phyloP scores from a whole-genome alignment of 441 rosid species.

The Arabidopsis lyrata region DNA sequence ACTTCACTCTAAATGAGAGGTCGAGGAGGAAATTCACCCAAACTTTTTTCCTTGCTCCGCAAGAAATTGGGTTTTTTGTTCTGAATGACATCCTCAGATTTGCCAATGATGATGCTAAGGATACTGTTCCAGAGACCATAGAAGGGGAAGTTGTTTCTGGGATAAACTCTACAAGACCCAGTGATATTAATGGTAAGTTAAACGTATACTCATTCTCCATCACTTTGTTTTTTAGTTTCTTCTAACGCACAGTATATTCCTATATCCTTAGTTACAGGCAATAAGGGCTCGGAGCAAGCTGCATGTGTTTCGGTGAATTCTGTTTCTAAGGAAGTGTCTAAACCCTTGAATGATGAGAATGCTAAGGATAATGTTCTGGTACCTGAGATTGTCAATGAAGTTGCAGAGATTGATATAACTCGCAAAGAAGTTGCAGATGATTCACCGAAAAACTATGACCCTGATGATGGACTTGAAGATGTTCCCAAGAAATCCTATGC shows the following conservation, averaged over 20 bases:
- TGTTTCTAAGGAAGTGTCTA: constrained; percentile 45
- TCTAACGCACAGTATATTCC: constrained; percentile 42
- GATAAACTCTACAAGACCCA: constrained; percentile 44
- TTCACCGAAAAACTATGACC: constrained; percentile 46
- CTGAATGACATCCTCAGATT: constrained; percentile 85
- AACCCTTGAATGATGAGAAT: constrained; percentile 48
- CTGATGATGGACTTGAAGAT: constrained; percentile 55
- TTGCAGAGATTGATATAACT: constrained; percentile 39
- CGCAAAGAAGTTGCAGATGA: constrained; percentile 58
- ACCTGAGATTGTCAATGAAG: constrained; percentile 60
- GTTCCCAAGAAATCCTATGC: constrained; percentile 76
- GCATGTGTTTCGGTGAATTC: constrained; percentile 45
- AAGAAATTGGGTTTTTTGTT: constrained; percentile 91
- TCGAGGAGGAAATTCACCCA: constrained; percentile 72
- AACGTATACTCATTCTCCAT: constrained; percentile 27
- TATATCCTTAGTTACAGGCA: constrained; percentile 38
- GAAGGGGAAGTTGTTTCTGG: constrained; percentile 33
- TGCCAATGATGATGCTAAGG: constrained; percentile 50
- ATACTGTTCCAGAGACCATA: constrained; percentile 22
- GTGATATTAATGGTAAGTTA: constrained; percentile 54
- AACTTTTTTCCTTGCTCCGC: constrained; percentile 95
- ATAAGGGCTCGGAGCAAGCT: constrained; percentile 41
- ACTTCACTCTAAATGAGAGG: constrained; percentile 61
- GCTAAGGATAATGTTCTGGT: constrained; percentile 52
- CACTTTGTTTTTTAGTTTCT: constrained; percentile 40